Base-by-base conservation (phyloP, 1,284 basidiomycete species). In the Trichosporon ovoides region DNA sequence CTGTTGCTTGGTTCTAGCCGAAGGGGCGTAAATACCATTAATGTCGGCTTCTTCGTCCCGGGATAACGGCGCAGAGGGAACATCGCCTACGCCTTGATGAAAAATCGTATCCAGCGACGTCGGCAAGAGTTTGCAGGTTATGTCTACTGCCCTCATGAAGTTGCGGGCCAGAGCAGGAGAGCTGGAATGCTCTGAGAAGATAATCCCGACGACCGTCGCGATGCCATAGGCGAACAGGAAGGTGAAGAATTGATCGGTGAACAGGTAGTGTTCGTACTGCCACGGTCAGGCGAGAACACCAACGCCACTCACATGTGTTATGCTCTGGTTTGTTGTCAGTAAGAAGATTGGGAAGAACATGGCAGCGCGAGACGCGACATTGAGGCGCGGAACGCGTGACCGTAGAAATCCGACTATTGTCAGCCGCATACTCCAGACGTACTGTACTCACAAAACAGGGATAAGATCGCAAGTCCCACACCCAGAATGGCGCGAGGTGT, bases 301-400 rank as follows among this genome's bases (percentile, higher is more conserved):
- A 13, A 12, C 4, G 11, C 3, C 7, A 24, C 3, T 24, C 51
- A 75, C 73, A 20, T 57, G 22, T 11, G 65, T 68, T 24, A 75
- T 65, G 6, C 35, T 56, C 40, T 75, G 69, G 13, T 67, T 59
- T 19, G 58, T 55, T 1, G 75, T 76, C 34, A 77, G 55, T 7
- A 70, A 50, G 64, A 76, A 78, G 38, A 78, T 73, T 10, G 74
- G 68, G 40, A 73, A 73, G 65, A 78, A 77, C 28, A 77, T 56
- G 7, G 66, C 65, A 13, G 76, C 75, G 18, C 76, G 66, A 3
- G 70, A 69, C 1, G 72, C 69, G 12, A 69, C 68, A 22, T 71
- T 74, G 38, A 78, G 60, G 3, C 69, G 59, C 7, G 74, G 70
- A 0, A 59, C 59, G 24, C 65, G 68, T 53, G 71, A 75, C 13